A percentile compares a stretch with the other conserved stretches of the same genome.
Conservation (phyloP, 306 rosid genomes). For the Cucurbita pepo region DNA sequence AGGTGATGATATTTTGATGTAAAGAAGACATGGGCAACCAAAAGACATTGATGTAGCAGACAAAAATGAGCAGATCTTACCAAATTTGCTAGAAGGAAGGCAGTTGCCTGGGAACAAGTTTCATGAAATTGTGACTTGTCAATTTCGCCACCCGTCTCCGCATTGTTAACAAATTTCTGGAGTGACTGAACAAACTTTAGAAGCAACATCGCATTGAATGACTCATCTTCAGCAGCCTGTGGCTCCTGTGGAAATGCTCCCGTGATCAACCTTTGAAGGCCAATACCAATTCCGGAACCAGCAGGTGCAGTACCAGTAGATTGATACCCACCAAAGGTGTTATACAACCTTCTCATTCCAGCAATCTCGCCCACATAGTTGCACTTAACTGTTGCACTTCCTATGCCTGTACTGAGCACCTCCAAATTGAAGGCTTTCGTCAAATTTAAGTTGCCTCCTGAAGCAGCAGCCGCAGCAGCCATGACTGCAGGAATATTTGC, state of each 20-base stretch:
- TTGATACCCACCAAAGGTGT: conserved; percentile 92
- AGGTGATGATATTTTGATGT: conserved; percentile 10
- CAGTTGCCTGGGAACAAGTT: conserved; percentile 96
- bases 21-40: conserved; percentile 10
- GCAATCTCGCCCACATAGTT: conserved; percentile 97
- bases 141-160: conserved; percentile 80
- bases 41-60: neutral
- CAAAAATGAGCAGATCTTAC: conserved; percentile 20
- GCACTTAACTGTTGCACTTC: conserved; percentile 81
- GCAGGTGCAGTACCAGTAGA: conserved; percentile 29
- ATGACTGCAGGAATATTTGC: conserved; percentile 89
- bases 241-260: conserved; percentile 82
- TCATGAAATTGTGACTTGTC: conserved; percentile 86
- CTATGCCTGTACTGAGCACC: conserved; percentile 82
- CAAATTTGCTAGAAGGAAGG: conserved; percentile 83
- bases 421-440: conserved; percentile 87
- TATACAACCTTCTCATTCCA: conserved; percentile 91
- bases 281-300: conserved; percentile 63
- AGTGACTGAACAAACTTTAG: conserved; percentile 74
- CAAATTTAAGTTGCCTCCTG: conserved; percentile 78
- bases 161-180: conserved; percentile 74
- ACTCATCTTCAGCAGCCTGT: conserved; percentile 64
- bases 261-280: conserved; percentile 85
- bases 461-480: conserved; percentile 96
- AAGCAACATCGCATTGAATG: conserved; percentile 76